These are phyloP conservation scores for Penicillium ochrochloron DNA, from an alignment of 495 filamentous ascomycete species.

Conservation along the genomic window DNA sequence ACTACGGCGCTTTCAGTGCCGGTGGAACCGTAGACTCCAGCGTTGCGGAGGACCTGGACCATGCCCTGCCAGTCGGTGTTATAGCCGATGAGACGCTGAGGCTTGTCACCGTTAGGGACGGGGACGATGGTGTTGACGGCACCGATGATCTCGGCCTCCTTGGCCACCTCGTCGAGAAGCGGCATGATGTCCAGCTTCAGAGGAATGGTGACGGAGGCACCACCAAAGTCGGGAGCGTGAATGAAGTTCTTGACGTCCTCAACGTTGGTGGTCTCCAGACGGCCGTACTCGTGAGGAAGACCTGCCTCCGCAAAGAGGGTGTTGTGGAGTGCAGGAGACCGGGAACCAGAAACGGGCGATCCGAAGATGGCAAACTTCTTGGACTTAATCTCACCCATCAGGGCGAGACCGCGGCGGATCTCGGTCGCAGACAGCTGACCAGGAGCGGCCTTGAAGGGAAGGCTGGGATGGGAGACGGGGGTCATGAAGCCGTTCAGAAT, in stretches of 20 bases:
- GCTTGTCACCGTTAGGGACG: slow-evolving; percentile 35
- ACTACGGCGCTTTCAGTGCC: slow-evolving; percentile 57
- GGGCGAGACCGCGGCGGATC: slow-evolving; percentile 74
- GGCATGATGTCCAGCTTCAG: slow-evolving; percentile 89
- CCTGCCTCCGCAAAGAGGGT: slow-evolving; percentile 76
- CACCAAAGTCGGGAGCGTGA: slow-evolving; percentile 76
- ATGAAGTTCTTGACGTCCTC: slow-evolving; percentile 70
- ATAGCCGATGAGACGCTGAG: slow-evolving; percentile 70
- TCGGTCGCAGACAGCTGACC: slow-evolving; percentile 92
- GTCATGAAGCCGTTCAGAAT: slow-evolving; percentile 94
- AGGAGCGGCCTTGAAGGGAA: slow-evolving; percentile 92
- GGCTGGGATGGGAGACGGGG: slow-evolving; percentile 86
- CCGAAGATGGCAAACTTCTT: slow-evolving; percentile 88
- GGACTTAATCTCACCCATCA: slow-evolving; percentile 79
- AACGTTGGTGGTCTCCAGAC: slow-evolving; percentile 73
- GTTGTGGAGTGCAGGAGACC: slow-evolving; percentile 90
- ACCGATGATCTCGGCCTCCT: slow-evolving; percentile 81
- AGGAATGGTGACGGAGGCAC: slow-evolving; percentile 93
- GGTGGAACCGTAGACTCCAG: slow-evolving; percentile 58
- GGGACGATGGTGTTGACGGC: slow-evolving; percentile 94
- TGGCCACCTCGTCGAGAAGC: slow-evolving; percentile 75
- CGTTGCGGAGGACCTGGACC: slow-evolving; percentile 75
- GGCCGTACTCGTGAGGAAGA: slow-evolving; percentile 85
- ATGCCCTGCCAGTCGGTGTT: slow-evolving; percentile 99
- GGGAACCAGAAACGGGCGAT: slow-evolving; percentile 75